Conservation (phyloP, 257 asterid species). For the Solanum acaule region DNA sequence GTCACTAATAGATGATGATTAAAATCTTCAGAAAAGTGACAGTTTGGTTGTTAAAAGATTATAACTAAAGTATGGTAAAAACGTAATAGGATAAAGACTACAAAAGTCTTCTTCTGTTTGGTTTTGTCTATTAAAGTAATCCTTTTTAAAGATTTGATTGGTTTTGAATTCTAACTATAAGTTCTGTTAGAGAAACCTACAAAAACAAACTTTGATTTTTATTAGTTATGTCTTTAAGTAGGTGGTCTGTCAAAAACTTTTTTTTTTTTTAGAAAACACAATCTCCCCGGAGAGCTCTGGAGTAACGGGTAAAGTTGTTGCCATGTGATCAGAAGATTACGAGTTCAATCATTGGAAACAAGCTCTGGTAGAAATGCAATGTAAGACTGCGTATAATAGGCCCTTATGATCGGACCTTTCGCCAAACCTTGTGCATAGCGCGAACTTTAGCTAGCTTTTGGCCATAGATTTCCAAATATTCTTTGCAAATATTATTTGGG, state of each 20-base stretch:
- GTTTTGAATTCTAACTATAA: neutral
- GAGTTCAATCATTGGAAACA: neutral
- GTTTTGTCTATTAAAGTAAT: neutral
- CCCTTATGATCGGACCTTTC: too few relatives aligned
- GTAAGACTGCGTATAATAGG: too few relatives aligned
- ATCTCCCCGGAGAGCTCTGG: rapidly evolving
- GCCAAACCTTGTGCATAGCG: too few relatives aligned
- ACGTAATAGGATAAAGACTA: neutral
- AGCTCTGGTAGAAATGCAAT: too few relatives aligned
- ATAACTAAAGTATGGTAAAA: neutral
- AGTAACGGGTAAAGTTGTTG: too few relatives aligned
- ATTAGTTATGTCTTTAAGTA: neutral
- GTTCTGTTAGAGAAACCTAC: slow-evolving; percentile 13
- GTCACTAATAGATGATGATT: neutral
- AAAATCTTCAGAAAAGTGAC: neutral
- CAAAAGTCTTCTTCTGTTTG: slow-evolving; percentile 2
- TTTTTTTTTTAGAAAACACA: neutral
- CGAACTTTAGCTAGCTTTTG: too few relatives aligned
- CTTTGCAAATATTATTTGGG: too few relatives aligned
- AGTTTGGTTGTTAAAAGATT: neutral
- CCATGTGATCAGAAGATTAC: neutral
- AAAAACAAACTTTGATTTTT: neutral
- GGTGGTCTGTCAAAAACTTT: neutral
- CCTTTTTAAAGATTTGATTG: neutral
- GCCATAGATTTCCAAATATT: too few relatives aligned